Conservation (phyloP, 2,329 filamentous ascomycete species). For the Bertia moriformis region DNA sequence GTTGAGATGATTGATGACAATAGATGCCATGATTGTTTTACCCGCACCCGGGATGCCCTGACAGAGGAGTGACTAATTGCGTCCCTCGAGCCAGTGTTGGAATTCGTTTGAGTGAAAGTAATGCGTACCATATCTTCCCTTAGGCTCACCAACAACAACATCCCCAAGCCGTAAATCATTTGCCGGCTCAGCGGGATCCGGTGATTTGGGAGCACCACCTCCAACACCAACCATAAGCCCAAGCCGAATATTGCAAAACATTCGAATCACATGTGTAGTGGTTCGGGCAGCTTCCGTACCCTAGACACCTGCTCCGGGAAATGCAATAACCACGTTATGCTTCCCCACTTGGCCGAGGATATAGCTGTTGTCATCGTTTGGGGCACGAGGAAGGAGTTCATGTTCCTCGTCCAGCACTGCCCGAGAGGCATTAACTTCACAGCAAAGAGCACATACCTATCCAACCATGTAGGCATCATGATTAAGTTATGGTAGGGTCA, state of each 20-base stretch:
- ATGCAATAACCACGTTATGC: slow-evolving; percentile 18
- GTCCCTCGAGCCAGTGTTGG: too few species aligned
- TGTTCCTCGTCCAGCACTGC: slow-evolving; percentile 10
- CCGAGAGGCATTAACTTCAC: slow-evolving; percentile 7
- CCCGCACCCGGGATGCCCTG: slow-evolving; percentile 7
- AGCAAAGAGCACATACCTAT: slow-evolving; percentile 7
- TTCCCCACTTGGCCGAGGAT: slow-evolving; percentile 9
- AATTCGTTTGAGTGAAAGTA: slow-evolving; percentile 20
- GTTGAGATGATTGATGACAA: slow-evolving; percentile 3
- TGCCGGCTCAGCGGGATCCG: too few species aligned
- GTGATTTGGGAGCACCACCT: not conserved
- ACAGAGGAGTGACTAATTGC: slow-evolving; percentile 1
- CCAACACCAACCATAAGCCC: not conserved
- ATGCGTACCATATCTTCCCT: not conserved
- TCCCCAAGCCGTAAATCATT: not conserved
- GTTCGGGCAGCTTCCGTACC: not conserved
- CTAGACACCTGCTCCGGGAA: slow-evolving; percentile 8
- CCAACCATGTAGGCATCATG: slow-evolving; percentile 5
- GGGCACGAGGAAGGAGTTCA: slow-evolving; percentile 1
- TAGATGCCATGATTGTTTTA: slow-evolving; percentile 6
- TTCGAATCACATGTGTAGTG: not conserved
- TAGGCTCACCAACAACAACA: not conserved
- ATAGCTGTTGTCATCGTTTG: slow-evolving; percentile 10
- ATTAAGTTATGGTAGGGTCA: too few species aligned
- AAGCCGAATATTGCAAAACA: not conserved